Conservation (phyloP, 2,329 filamentous ascomycete species). For the Fusarium xylarioides region DNA sequence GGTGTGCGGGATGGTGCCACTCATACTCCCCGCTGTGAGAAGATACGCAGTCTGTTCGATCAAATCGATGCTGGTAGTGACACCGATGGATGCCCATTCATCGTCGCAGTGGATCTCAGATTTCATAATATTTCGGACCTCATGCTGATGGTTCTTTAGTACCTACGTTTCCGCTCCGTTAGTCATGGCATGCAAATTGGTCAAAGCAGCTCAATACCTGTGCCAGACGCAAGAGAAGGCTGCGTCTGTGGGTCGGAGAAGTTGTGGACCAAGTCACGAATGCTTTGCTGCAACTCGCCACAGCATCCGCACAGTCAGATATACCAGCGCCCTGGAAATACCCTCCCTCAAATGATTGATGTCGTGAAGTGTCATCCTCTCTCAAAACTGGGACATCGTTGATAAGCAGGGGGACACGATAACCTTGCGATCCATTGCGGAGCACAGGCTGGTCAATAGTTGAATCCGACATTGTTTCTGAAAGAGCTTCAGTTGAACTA, state of each 20-base stretch:
- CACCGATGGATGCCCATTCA: background rate
- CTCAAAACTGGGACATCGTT: background rate
- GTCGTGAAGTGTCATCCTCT: background rate
- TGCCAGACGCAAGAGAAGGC: background rate
- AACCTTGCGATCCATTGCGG: background rate
- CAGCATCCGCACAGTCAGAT: background rate
- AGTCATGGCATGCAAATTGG: fast-evolving
- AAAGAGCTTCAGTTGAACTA: background rate
- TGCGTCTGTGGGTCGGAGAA: background rate
- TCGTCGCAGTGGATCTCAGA: background rate
- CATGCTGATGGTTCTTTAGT: background rate
- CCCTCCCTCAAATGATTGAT: background rate
- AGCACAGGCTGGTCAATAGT: background rate
- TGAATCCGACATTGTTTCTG: background rate
- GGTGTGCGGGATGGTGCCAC: background rate
- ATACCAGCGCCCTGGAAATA: background rate
- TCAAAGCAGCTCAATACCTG: fast-evolving
- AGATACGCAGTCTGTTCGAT: background rate
- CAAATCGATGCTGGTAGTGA: background rate
- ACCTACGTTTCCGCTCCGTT: background rate
- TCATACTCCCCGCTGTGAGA: background rate
- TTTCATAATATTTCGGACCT: background rate
- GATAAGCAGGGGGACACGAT: background rate
- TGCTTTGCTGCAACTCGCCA: background rate
- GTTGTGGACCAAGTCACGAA: background rate